Conservation (phyloP, 768 basidiomycete genomes). For the Suillus plorans region DNA sequence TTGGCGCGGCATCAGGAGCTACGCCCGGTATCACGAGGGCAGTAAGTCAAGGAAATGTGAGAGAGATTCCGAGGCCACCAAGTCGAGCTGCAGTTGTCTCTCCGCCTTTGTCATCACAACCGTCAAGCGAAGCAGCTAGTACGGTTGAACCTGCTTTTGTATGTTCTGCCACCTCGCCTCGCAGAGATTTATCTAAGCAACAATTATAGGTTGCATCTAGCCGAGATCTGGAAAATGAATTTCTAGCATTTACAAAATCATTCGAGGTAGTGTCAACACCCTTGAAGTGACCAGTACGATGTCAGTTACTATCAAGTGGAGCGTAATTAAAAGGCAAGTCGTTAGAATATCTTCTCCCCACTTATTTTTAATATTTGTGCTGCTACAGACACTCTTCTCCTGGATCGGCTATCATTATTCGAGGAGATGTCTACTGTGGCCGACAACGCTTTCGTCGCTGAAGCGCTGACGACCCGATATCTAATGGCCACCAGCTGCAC, state of each 20-base stretch:
- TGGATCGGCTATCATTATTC: slow-evolving; percentile 12
- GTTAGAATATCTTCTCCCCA: no score
- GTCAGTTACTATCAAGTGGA: no score
- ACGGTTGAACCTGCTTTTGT: slow-evolving; percentile 72
- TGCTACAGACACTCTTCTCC: no score
- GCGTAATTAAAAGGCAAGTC: no score
- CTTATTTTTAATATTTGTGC: no score
- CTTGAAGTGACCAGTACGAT: no score
- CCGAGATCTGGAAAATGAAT: slow-evolving; percentile 84
- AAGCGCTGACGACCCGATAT: slow-evolving; percentile 11
- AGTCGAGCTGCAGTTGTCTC: slow-evolving; percentile 58
- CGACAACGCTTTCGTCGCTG: not conserved
- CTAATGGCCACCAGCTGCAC: slow-evolving; percentile 5
- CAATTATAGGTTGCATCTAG: slow-evolving; percentile 71
- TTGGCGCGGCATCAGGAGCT: slow-evolving; percentile 26
- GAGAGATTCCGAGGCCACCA: slow-evolving; percentile 52
- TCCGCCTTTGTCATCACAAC: slow-evolving; percentile 42
- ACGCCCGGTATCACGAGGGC: slow-evolving; percentile 40
- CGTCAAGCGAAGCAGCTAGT: slow-evolving; percentile 38
- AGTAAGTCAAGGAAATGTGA: slow-evolving; percentile 48
- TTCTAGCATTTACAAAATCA: slow-evolving; percentile 69
- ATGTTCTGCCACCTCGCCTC: slow-evolving; percentile 26
- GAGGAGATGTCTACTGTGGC: slow-evolving; percentile 7
- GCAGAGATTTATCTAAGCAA: slow-evolving; percentile 5
- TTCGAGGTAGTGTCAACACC: slow-evolving; percentile 64